A percentile compares a stretch with the other conserved stretches of the same genome.
phyloP scores from a whole-genome alignment of 2,329 filamentous ascomycete genomes.

The Lasiodiplodia sp. region DNA sequence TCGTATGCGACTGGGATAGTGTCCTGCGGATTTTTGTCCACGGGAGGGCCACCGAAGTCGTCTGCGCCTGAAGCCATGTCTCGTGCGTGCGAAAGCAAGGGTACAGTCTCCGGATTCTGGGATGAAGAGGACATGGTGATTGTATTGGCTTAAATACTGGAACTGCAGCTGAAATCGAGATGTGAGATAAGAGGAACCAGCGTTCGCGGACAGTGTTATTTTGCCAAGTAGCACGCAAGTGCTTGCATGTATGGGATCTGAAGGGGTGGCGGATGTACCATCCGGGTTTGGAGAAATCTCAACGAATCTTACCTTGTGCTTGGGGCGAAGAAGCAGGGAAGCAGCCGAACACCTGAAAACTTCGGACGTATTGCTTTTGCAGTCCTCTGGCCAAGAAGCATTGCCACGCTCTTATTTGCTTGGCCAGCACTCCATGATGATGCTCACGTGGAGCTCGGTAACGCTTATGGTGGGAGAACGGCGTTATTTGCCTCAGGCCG shows the following conservation, averaged over 20 bases:
- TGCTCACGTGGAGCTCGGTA: neutral
- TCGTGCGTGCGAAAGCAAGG: neutral
- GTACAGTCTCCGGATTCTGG: neutral
- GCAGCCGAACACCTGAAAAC: neutral
- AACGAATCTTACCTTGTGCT: neutral
- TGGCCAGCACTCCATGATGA: neutral
- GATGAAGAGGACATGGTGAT: conserved; percentile 1
- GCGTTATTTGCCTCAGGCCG: conserved; percentile 1
- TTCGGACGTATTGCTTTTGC: neutral
- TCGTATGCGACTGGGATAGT: neutral
- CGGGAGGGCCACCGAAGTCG: conserved; percentile 4
- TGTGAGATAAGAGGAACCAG: neutral
- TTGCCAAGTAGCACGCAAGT: conserved; percentile 20
- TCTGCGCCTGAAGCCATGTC: conserved; percentile 8
- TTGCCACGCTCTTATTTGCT: neutral
- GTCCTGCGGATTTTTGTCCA: neutral
- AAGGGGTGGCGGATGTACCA: neutral
- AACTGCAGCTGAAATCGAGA: conserved; percentile 5
- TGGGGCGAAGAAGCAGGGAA: neutral
- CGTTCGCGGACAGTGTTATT: conserved; percentile 1
- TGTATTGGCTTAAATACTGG: conserved; percentile 9
- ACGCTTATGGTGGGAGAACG: neutral
- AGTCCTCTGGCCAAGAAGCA: neutral
- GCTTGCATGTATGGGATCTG: neutral
- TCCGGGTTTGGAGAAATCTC: neutral